Evolutionary conservation across 1,139 yeast species (phyloP).

Genomic region (Geotrichum carabidarum): DNA sequence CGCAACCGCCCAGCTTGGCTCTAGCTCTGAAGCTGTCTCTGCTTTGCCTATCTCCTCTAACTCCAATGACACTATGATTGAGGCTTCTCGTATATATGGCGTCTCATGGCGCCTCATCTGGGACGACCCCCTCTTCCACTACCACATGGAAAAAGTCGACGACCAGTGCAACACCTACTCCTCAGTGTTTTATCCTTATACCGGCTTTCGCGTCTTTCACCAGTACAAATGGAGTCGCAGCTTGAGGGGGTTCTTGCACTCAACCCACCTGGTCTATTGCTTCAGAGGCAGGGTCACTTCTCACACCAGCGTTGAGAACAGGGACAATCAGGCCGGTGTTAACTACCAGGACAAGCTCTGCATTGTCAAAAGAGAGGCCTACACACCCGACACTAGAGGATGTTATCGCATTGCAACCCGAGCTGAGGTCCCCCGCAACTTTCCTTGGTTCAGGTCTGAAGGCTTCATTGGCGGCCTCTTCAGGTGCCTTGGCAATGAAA

Average conservation of each 20-base stretch:
- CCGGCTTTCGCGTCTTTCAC: constrained; percentile 13
- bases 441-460: constrained; percentile 23
- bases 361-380: constrained; percentile 5
- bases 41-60: not conserved
- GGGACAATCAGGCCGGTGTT: not conserved
- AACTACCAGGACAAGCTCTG: constrained; percentile 11
- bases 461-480: constrained; percentile 30
- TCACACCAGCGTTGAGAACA: not conserved
- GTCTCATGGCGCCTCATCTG: constrained; percentile 1
- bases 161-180: constrained; percentile 15
- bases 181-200: constrained; percentile 9
- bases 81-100: constrained; percentile 1
- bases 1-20: no score
- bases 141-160: constrained; percentile 15
- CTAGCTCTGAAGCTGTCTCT: not conserved
- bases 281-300: constrained; percentile 8
- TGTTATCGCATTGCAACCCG: constrained; percentile 14
- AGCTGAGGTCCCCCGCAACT: not conserved
- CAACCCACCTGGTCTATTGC: constrained; percentile 13
- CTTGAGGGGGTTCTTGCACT: not conserved
- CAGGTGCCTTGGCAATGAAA: constrained; percentile 21
- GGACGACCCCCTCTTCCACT: constrained; percentile 13
- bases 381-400: constrained; percentile 15
- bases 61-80: not conserved
- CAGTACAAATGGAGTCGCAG: not conserved